Base-by-base conservation (phyloP, 2,329 filamentous ascomycete species). In the Cercospora canescens region DNA sequence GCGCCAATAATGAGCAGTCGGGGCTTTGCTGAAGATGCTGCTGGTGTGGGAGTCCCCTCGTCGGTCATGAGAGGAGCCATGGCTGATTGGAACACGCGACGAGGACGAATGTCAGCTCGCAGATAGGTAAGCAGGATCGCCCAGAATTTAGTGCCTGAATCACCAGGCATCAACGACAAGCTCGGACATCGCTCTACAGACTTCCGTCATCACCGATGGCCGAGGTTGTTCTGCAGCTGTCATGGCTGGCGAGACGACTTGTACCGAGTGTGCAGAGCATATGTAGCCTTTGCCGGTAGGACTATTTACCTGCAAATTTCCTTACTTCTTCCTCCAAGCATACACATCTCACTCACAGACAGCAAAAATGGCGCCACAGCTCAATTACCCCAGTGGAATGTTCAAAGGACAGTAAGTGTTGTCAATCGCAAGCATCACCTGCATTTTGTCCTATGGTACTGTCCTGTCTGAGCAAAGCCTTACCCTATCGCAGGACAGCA, bases 1-100 rank as follows among this genome's bases (percentile, higher is more conserved):
- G 92, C 93, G 21, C 93, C 93, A 71, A 96, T 89, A 73, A 96
- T 86, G 63, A 96, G 84, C 73, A 96, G 87, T 59, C 89, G 87
- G 35, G 76, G 75, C 52, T 71, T 70, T 11, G 57, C 24, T 26
- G 9, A 18, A 34, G 56, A 28, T 11, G 52, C 24, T 16, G 16
- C 8, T 7, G 14, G 12, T 26, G 9, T 48, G 21, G 9, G 52
- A 45, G 32, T 24, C 8, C 14, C 54, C 30, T 62, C 62, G 32
- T 69, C 70, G 21, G 68, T 62, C 62, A 67, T 67, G n/a, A 67
- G 52, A 21, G 68, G 69, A 41, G 69, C 69, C 68, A 71, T 71
- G 35, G 41, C 55, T 54, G 28, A 50, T 41, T 54, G 45, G 41
- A 18, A 28, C 7, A 37, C 14, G 14, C 21, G 37, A 57, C 12